Evolutionary conservation across 2,329 filamentous ascomycete genomes (phyloP).

Genomic region (Fusarium udum): DNA sequence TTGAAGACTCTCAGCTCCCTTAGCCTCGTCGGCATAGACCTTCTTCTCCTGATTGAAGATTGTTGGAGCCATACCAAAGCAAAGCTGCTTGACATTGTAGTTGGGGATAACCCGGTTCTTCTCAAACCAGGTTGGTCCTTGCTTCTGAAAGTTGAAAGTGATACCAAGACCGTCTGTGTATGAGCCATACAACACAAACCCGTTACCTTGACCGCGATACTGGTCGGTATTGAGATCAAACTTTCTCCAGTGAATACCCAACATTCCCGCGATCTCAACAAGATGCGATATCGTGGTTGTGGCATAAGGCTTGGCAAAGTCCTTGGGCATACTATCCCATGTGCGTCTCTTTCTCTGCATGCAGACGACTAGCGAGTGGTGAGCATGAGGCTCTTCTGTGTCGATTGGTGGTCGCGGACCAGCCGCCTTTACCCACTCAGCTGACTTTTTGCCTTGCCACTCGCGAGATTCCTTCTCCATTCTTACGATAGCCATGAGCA

Average conservation of each 20-base stretch:
- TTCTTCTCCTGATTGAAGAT: conserved; percentile 46
- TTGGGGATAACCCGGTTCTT: conserved; percentile 50
- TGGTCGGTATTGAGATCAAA: conserved; percentile 51
- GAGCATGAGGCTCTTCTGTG: background rate
- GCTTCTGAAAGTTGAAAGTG: conserved; percentile 52
- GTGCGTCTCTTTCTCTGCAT: conserved; percentile 38
- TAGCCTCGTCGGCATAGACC: conserved; percentile 36
- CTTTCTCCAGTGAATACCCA: conserved; percentile 54
- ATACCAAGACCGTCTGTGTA: conserved; percentile 50
- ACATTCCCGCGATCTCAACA: conserved; percentile 49
- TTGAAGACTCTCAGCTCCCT: conserved; percentile 39
- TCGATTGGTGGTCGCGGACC: conserved; percentile 16
- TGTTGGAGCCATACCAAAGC: conserved; percentile 53
- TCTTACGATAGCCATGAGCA: conserved; percentile 31
- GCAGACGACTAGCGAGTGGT: conserved; percentile 29
- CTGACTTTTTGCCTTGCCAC: conserved; percentile 29
- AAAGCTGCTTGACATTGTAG: conserved; percentile 50
- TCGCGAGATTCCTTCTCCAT: conserved; percentile 39
- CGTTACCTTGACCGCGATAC: conserved; percentile 51
- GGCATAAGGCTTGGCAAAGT: conserved; percentile 45
- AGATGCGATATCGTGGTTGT: conserved; percentile 50
- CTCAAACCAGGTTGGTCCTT: conserved; percentile 48
- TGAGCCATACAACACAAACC: conserved; percentile 47
- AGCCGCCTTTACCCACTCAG: conserved; percentile 20
- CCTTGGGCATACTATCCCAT: conserved; percentile 39